These are phyloP conservation scores for Leishmania aethiopica DNA, from an alignment of 208 protist genomes.

Conservation along the genomic window DNA sequence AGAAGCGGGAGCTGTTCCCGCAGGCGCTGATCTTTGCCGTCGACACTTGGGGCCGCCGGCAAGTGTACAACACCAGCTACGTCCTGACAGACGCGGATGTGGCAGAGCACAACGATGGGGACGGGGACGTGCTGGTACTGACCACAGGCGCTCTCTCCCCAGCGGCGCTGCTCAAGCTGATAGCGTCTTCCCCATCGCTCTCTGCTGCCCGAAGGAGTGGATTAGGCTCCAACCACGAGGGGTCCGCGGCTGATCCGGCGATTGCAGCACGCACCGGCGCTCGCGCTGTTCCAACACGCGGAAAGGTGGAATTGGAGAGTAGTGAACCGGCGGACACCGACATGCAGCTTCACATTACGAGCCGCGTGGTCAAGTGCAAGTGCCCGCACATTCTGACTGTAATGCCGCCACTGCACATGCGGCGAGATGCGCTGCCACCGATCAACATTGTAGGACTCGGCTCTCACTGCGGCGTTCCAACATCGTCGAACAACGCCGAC, in stretches of 20 bases:
- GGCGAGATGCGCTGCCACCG: constrained; percentile 56
- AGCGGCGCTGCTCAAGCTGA: constrained; percentile 27
- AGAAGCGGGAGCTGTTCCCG: constrained; percentile 78
- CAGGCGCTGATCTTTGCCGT: constrained; percentile 42
- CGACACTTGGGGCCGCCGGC: constrained; percentile 33
- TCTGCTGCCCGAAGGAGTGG: background rate
- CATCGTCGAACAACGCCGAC: constrained; percentile 8
- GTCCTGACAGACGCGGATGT: constrained; percentile 42
- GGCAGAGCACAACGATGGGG: constrained; percentile 53
- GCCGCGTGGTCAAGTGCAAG: constrained; percentile 87
- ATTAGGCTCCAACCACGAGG: background rate
- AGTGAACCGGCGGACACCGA: constrained; percentile 12
- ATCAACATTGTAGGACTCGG: constrained; percentile 68
- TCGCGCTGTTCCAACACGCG: background rate
- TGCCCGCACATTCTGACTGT: constrained; percentile 88
- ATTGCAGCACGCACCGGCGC: background rate
- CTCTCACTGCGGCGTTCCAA: constrained; percentile 58
- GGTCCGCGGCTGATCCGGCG: background rate
- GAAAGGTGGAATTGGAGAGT: background rate
- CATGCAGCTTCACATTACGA: constrained; percentile 82
- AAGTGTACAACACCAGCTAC: constrained; percentile 45
- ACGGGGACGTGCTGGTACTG: constrained; percentile 88
- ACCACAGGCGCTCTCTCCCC: constrained; percentile 53
- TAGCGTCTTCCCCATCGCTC: constrained; percentile 10
- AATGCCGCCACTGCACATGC: constrained; percentile 70